These are phyloP conservation scores for Neurospora crassa DNA, from an alignment of 2,329 filamentous ascomycete species.

Conservation along the genomic window DNA sequence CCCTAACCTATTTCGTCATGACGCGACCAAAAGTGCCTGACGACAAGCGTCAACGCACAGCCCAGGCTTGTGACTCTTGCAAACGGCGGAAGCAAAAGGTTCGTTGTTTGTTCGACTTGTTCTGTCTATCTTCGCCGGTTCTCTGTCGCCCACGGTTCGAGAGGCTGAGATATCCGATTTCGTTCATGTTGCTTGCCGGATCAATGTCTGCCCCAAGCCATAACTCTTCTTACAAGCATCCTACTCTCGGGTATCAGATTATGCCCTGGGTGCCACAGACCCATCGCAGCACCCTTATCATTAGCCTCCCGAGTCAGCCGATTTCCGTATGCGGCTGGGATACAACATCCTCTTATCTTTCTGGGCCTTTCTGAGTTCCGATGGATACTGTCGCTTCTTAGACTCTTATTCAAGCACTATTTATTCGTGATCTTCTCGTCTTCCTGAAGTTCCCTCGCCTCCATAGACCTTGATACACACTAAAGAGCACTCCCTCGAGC, in stretches of 20 bases:
- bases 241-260: not conserved
- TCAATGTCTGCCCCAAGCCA: not conserved
- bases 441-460: not conserved
- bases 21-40: slow-evolving; percentile 45
- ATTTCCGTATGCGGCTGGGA: not conserved
- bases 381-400: not conserved
- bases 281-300: not conserved
- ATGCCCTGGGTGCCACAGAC: not conserved
- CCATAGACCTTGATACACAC: not conserved
- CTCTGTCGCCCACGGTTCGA: not conserved
- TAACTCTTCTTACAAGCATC: not conserved
- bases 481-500: slow-evolving; percentile 1
- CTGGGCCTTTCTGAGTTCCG: not conserved
- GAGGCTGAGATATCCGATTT: not conserved
- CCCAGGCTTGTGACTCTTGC: slow-evolving; percentile 55
- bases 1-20: slow-evolving; percentile 26
- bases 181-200: not conserved
- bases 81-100: slow-evolving; percentile 61
- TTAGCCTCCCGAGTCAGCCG: not conserved
- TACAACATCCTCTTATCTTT: not conserved
- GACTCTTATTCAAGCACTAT: not conserved
- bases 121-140: not conserved
- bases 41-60: slow-evolving; percentile 53
- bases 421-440: not conserved
- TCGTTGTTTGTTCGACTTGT: slow-evolving; percentile 20